Base-by-base conservation (phyloP, 441 rosid species). In the Populus hybrid region DNA sequence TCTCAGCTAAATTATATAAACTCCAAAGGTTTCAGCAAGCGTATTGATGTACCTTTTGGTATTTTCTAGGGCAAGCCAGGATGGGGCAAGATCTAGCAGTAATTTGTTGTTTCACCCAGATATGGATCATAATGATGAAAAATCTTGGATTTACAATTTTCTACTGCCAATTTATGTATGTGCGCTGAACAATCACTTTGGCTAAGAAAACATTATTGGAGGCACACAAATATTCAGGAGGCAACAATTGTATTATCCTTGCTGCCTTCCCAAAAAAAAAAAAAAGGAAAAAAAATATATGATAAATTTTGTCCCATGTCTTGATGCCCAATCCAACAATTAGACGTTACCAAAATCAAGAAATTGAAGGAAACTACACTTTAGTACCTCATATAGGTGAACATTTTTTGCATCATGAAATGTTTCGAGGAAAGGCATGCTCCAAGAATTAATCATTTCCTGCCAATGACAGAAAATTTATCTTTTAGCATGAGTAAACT, bases 361-460 rank as follows among this genome's bases (percentile, higher is more conserved):
- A 5, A 34, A 50, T 32, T 8, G 46, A 64, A 0, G 23, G 12
- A 67, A 67, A 50, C 14, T 50, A 28, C 57, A 40, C n/a, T 50
- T 68, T 8, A 57, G 5, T 89, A 95, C 99, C 98, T 95, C 92
- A 77, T 91, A 90, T n/a, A 95, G 77, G 73, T 90, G 93, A 78
- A 91, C 81, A 81, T 88, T 80, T 79, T 90, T 83, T 73, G 90
- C 86, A 77, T 86, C 83, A 54, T 69, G 80, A 77, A 92, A 92
- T 21, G 88, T 69, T 68, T 89, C 82, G 79, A 84, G 83, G 80
- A 95, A 91, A 72, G 98, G 97, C 36, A 71, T 69, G 76, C 90
- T 88, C 99, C 99, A 95, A 76, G 99, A 89, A 77, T 88, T 83
- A 76, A 91, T 76, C 99, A 93, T 93, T 75, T 80, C 85, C 98